A percentile compares a stretch with the other conserved stretches of the same genome.
Conservation (phyloP, 2,329 filamentous ascomycete species). For the Ceratocystis cacaofunesta region DNA sequence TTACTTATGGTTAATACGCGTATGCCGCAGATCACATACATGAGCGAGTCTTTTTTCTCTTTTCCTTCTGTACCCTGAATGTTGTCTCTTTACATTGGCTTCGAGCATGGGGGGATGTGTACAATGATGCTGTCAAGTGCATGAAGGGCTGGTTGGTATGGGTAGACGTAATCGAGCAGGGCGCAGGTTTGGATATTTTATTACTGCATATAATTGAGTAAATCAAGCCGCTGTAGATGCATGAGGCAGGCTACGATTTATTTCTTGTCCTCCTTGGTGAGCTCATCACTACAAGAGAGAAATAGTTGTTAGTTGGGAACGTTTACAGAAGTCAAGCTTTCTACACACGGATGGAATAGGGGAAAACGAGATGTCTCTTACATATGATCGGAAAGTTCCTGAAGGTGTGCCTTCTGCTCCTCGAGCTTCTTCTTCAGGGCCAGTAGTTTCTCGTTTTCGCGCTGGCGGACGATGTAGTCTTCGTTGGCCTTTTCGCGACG, state of each 20-base stretch:
- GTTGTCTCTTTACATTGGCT: background rate
- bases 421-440: slow-evolving; percentile 58
- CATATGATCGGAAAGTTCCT: slow-evolving; percentile 79
- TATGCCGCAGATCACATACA: slow-evolving; percentile 1
- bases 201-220: background rate
- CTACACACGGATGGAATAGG: background rate
- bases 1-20: slow-evolving; percentile 4
- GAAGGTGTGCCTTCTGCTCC: slow-evolving; percentile 68
- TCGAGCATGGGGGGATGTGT: background rate
- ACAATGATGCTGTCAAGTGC: background rate
- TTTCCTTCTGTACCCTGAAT: background rate
- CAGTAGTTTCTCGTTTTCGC: slow-evolving; percentile 80
- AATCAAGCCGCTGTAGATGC: background rate
- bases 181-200: background rate
- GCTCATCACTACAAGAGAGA: slow-evolving; percentile 46
- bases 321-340: background rate
- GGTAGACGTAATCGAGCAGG: background rate
- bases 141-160: background rate
- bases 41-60: background rate
- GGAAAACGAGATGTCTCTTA: slow-evolving; percentile 31
- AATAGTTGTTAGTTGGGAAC: background rate
- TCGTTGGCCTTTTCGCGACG: slow-evolving; percentile 80
- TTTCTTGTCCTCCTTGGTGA: slow-evolving; percentile 57
- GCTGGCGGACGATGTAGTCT: slow-evolving; percentile 68
- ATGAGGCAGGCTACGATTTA: slow-evolving; percentile 24